phyloP scores from a whole-genome alignment of 1,284 basidiomycete species.

The Leccinum cinnamomeum region DNA sequence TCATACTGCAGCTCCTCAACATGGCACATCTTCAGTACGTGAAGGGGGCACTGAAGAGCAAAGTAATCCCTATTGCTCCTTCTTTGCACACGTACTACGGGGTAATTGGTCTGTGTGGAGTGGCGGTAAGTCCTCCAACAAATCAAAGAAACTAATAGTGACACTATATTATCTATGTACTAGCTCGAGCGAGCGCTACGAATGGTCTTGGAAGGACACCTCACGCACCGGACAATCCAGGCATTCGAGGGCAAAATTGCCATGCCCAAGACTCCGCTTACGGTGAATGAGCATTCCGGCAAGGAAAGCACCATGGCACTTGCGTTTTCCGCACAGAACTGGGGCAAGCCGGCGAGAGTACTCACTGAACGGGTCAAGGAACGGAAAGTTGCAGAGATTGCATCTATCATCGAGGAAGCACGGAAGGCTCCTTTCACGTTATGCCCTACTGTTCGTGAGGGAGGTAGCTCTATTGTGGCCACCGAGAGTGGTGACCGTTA shows the following conservation, averaged over 20 bases:
- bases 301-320: not conserved
- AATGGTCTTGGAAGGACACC: not conserved
- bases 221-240: not conserved
- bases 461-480: too few species aligned
- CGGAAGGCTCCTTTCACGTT: not conserved
- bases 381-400: not conserved
- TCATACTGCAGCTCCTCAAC: not conserved
- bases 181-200: too few species aligned
- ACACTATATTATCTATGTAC: too few species aligned
- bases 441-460: not conserved
- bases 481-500: not conserved
- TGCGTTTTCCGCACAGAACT: conserved; percentile 1
- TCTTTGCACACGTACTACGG: not conserved
- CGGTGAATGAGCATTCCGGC: not conserved
- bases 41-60: not conserved
- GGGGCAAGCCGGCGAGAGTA: not conserved
- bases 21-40: not conserved
- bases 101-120: not conserved
- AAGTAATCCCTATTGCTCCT: not conserved
- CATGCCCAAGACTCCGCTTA: not conserved
- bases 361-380: not conserved
- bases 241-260: not conserved
- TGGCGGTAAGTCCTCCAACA: not conserved
- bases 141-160: too few species aligned
- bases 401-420: not conserved